These are phyloP conservation scores for Pythium vanterpoolii DNA, from an alignment of 352 stramenopile genomes.

Conservation along the genomic window DNA sequence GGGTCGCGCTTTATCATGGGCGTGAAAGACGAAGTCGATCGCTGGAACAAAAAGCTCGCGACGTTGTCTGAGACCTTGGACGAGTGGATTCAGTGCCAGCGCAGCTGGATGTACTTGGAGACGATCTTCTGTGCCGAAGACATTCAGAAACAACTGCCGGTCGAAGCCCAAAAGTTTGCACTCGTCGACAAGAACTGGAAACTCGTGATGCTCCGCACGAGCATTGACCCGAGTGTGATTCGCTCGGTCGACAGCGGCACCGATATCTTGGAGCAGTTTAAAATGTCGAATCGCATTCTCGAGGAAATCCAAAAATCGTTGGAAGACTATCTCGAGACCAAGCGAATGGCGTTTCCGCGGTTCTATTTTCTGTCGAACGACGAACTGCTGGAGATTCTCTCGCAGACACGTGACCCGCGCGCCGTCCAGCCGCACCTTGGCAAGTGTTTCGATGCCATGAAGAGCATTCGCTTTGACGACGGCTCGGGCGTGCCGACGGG, in stretches of 20 bases:
- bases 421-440: conserved; percentile 89
- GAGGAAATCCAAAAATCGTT: conserved; percentile 92
- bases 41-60: conserved; percentile 86
- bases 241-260: conserved; percentile 66
- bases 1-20: conserved; percentile 89
- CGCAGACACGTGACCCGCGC: conserved; percentile 85
- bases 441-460: conserved; percentile 93
- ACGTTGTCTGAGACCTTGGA: conserved; percentile 81
- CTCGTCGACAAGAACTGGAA: conserved; percentile 88
- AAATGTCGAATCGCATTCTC: conserved; percentile 78
- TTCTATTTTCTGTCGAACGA: conserved; percentile 94
- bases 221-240: conserved; percentile 72
- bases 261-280: conserved; percentile 81
- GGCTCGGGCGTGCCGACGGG: conserved; percentile 23
- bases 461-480: conserved; percentile 85
- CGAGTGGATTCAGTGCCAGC: conserved; percentile 83
- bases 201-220: conserved; percentile 76
- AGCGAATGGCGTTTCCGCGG: conserved; percentile 89
- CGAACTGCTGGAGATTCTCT: conserved; percentile 90
- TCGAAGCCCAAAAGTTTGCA: conserved; percentile 84
- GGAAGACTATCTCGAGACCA: conserved; percentile 91
- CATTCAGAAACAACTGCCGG: conserved; percentile 85
- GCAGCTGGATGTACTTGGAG: conserved; percentile 89
- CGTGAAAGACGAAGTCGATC: conserved; percentile 89
- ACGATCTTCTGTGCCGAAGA: conserved; percentile 88